phyloP scores from a whole-genome alignment of 495 filamentous ascomycete genomes.

The Neurospora africana region DNA sequence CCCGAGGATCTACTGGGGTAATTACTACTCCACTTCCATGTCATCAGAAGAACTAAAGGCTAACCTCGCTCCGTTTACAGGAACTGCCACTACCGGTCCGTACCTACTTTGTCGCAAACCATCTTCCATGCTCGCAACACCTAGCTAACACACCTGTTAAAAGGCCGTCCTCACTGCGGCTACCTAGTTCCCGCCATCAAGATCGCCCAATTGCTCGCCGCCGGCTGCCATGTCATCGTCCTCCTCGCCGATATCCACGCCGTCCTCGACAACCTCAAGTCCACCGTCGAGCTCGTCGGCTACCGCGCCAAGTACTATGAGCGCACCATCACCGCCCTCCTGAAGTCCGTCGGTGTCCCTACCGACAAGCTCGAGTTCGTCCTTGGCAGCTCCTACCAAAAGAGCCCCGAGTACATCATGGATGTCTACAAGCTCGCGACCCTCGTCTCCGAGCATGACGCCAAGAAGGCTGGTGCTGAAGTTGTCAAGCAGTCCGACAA shows the following conservation, averaged over 20 bases:
- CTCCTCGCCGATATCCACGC: conserved; percentile 76
- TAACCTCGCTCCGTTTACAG: conserved; percentile 16
- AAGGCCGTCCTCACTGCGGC: conserved; percentile 29
- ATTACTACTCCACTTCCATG: conserved; percentile 2
- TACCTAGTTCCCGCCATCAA: conserved; percentile 84
- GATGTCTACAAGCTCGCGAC: conserved; percentile 53
- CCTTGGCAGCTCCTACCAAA: conserved; percentile 76
- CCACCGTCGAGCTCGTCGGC: conserved; percentile 79
- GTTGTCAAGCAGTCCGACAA: conserved; percentile 83
- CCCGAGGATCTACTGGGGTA: conserved; percentile 79
- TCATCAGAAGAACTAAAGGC: neutral
- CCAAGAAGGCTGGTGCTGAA: conserved; percentile 81
- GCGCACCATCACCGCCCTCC: conserved; percentile 50
- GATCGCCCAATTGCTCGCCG: conserved; percentile 76
- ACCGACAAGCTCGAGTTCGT: conserved; percentile 76
- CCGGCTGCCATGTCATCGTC: conserved; percentile 71
- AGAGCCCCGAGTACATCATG: conserved; percentile 57
- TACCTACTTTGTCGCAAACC: conserved; percentile 50
- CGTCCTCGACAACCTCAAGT: conserved; percentile 76
- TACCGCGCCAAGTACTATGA: conserved; percentile 64
- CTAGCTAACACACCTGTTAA: neutral
- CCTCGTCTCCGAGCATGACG: conserved; percentile 53
- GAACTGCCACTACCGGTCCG: conserved; percentile 70
- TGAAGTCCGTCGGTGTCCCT: conserved; percentile 60
- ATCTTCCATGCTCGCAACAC: conserved; percentile 13